Evolutionary conservation across 352 stramenopile species (phyloP), one percentile per base, ranked within the genome.

Genomic region (Phytopythium montanum): DNA sequence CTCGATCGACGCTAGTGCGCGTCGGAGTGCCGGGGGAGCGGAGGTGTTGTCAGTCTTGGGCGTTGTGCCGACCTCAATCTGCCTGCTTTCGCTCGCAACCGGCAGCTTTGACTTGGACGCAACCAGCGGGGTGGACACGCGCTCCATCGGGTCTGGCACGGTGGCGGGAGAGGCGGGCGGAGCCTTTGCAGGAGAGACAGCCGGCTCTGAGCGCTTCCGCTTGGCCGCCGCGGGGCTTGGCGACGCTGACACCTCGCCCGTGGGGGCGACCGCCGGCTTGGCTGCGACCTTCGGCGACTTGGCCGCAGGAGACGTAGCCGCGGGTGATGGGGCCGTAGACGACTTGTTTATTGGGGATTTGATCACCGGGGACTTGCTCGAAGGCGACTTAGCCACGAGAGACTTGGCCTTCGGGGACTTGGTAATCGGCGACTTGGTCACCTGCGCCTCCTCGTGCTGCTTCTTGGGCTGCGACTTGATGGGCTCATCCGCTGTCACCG

Each of bases 1-100:
- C 31, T 67, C 54, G 12, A 48, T 41, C 10, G 54, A 52, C 4
- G 42, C 53, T 41, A 44, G 39, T 6, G 52, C 51, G 14, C n/a
- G 57, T 21, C 33, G 31, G 25, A 34, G 34, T 5, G n/a, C 34
- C 12, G 51, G 14, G 23, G 34, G 4, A n/a, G 39, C 2, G 4
- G 21, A 28, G 9, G 42, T 9, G 21, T 14, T 9, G 28, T 42
- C 29, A 8, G 49, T 9, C 29, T 55, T 55, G 49, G 28, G 10
- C 49, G 50, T 10, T n/a, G 0, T 9, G 48, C 18, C 26, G 31
- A 25, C n/a, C 21, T 4, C 4, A n/a, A 33, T 25, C 31, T 41
- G 28, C 29, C 21, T 12, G 12, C n/a, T 56, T n/a, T 28, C 50
- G 19, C 31, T 26, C 19, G 31, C 13, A 21, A n/a, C 23, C 9